These are phyloP conservation scores for Calonectria pauciramosa DNA, from an alignment of 2,329 filamentous ascomycete species.

Conservation along the genomic window DNA sequence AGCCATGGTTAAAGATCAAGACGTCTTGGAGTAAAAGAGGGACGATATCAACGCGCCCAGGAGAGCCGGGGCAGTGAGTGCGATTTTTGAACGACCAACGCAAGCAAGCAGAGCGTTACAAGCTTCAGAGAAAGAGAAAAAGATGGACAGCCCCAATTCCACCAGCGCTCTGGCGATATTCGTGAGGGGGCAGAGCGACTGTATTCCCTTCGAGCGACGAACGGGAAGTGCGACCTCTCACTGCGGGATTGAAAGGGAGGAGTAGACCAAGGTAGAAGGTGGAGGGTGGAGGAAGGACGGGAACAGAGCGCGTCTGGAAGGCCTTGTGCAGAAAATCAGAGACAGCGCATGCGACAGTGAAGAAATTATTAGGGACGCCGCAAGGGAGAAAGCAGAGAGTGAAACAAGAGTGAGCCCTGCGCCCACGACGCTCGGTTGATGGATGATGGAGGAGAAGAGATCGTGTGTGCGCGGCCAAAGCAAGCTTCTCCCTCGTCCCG, in stretches of 20 bases:
- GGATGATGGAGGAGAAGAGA: constrained; percentile 3
- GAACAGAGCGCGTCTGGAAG: not conserved
- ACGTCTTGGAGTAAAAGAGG: constrained; percentile 17
- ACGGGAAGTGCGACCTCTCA: not conserved
- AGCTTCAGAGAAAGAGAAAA: not conserved
- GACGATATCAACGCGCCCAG: constrained; percentile 13
- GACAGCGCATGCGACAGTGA: constrained; percentile 10
- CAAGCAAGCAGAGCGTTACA: not conserved
- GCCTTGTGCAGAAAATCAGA: not conserved
- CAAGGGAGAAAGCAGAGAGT: not conserved
- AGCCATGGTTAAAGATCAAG: constrained; percentile 29
- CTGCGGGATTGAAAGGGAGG: not conserved
- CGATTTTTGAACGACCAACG: not conserved
- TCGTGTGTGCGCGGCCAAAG: not conserved
- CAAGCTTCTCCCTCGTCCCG: constrained; percentile 8
- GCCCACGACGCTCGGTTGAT: not conserved
- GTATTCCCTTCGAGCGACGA: not conserved
- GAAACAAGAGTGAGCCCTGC: not conserved
- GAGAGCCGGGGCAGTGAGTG: not conserved
- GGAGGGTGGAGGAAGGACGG: not conserved
- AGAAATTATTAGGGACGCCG: not conserved
- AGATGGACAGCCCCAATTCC: not conserved
- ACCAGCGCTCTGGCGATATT: not conserved
- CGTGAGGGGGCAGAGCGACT: not conserved
- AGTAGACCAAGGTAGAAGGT: not conserved